Conservation (phyloP, 192 early-diverging fungal genomes). For the Dissophora globulifera region DNA sequence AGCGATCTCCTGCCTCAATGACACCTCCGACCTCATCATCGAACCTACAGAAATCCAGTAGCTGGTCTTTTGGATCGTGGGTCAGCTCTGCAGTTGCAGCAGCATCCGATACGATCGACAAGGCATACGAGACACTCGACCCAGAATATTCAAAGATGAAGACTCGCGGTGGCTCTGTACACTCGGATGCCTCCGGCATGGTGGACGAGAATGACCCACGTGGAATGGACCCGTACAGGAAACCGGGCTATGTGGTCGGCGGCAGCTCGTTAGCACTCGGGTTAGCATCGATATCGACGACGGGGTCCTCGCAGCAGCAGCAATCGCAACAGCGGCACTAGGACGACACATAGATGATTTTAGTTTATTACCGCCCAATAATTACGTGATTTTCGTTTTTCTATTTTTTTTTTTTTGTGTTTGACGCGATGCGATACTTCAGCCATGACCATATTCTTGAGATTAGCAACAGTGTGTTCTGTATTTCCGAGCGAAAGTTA, state of each 20-base stretch:
- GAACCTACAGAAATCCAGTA: slow-evolving; percentile 29
- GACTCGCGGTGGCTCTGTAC: neutral
- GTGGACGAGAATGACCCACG: neutral
- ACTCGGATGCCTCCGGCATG: neutral
- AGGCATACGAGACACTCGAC: slow-evolving; percentile 45
- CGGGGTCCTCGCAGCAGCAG: slow-evolving; percentile 1
- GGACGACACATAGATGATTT: neutral
- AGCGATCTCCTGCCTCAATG: neutral
- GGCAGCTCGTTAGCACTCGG: slow-evolving; percentile 45
- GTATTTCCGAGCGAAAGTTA: no score
- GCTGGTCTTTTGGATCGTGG: slow-evolving; percentile 53
- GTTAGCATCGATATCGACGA: slow-evolving; percentile 34
- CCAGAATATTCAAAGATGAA: slow-evolving; percentile 50
- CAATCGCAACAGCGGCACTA: neutral
- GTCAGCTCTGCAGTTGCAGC: slow-evolving; percentile 49
- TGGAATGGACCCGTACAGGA: slow-evolving; percentile 24
- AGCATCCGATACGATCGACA: slow-evolving; percentile 39
- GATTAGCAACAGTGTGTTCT: no score
- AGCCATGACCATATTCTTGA: no score
- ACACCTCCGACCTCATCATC: slow-evolving; percentile 3
- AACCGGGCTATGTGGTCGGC: slow-evolving; percentile 47
- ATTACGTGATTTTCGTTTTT: neutral
- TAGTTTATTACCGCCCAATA: no score
- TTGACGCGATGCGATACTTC: no score
- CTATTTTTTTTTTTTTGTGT: neutral